Conservation (phyloP, 164 flowering plant species). For the Tinospora cordifolia region DNA sequence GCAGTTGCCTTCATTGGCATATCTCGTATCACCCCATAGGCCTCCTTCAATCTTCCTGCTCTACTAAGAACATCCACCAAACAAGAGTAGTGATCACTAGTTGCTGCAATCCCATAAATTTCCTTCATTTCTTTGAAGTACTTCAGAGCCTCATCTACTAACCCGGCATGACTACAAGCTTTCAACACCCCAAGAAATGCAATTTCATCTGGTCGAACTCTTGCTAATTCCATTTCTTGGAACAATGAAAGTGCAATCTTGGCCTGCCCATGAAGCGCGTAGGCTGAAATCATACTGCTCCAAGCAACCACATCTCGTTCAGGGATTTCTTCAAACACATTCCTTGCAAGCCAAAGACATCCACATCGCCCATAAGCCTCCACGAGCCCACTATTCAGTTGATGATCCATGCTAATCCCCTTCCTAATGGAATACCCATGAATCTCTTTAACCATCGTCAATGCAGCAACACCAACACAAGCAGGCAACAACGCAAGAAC, state of each 20-base stretch:
- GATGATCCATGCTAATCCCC: slow-evolving; percentile 29
- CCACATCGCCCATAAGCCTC: slow-evolving; percentile 73
- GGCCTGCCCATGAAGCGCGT: slow-evolving; percentile 63
- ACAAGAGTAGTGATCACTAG: slow-evolving; percentile 54
- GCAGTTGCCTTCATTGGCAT: slow-evolving; percentile 58
- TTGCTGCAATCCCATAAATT: slow-evolving; percentile 37
- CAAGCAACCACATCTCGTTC: slow-evolving; percentile 66
- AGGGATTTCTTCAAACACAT: slow-evolving; percentile 32
- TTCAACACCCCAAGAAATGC: slow-evolving; percentile 59
- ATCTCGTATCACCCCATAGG: slow-evolving; percentile 41
- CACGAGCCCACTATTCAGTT: slow-evolving; percentile 51
- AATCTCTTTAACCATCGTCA: slow-evolving; percentile 42
- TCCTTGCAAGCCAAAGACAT: slow-evolving; percentile 29
- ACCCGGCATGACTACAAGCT: slow-evolving; percentile 72
- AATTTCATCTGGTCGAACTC: slow-evolving; percentile 52
- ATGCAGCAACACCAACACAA: slow-evolving; percentile 34
- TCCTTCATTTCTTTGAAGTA: slow-evolving; percentile 36
- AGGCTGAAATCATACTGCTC: slow-evolving; percentile 63
- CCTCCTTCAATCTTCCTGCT: slow-evolving; percentile 60
- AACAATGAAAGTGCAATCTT: slow-evolving; percentile 35
- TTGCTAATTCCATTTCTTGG: slow-evolving; percentile 40
- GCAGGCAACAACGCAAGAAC: slow-evolving; percentile 47
- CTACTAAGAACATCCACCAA: slow-evolving; percentile 64
- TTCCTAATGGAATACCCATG: slow-evolving; percentile 50
- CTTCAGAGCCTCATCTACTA: slow-evolving; percentile 51